Percentiles rank a stretch among this genome's conserved stretches.
Evolutionary conservation across 768 basidiomycete genomes (phyloP).

Genomic region (Trichaptum fuscoviolaceum): DNA sequence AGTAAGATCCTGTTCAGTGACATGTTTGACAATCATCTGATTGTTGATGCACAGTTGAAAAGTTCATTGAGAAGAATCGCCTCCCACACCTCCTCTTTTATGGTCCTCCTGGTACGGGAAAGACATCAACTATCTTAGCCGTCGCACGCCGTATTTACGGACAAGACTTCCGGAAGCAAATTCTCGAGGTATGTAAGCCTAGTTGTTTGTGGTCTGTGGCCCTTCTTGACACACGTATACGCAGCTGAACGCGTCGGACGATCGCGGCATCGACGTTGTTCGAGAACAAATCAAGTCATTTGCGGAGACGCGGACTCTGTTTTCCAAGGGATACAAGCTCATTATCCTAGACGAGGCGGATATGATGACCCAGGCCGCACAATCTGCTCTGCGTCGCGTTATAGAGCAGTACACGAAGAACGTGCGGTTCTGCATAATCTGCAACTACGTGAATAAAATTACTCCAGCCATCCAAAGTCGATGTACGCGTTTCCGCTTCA

Average conservation of each 20-base stretch:
- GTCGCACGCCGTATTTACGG: conserved; percentile 95
- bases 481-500: conserved; percentile 96
- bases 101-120: conserved; percentile 97
- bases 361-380: conserved; percentile 99
- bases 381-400: conserved; percentile 92
- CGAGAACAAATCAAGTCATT: conserved; percentile 99
- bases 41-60: conserved; percentile 61
- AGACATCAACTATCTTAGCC: conserved; percentile 95
- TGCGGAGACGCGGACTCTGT: conserved; percentile 89
- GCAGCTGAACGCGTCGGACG: conserved; percentile 96
- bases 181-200: conserved; percentile 67
- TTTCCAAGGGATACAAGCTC: conserved; percentile 92
- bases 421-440: conserved; percentile 98
- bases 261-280: conserved; percentile 97
- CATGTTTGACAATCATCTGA: conserved; percentile 9
- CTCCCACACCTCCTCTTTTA: conserved; percentile 95
- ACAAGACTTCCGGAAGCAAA: conserved; percentile 78
- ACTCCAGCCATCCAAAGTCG: conserved; percentile 97
- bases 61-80: conserved; percentile 92
- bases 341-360: conserved; percentile 99
- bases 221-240: background rate
- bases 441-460: conserved; percentile 99
- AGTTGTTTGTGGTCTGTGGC: background rate
- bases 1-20: conserved; percentile 47
- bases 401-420: conserved; percentile 99